Base-by-base conservation (phyloP, 768 basidiomycete species). In the Lentinula guzmanii region DNA sequence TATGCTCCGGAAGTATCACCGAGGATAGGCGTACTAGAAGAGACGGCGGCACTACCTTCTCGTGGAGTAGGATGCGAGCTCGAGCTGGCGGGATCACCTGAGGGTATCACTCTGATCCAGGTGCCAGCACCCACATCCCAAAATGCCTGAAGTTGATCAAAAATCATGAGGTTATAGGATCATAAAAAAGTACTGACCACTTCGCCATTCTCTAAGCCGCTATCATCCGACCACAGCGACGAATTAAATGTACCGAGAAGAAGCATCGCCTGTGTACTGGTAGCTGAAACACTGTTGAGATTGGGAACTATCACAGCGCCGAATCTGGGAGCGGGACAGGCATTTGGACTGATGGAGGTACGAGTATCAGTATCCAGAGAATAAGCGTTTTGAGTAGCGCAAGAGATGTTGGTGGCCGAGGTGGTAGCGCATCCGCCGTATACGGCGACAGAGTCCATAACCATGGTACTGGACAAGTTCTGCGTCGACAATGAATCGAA, bases 51-150 rank as follows among this genome's bases (percentile, higher is more conserved):
- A 13, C 90, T 86, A 41, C 91, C 91, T 71, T 86, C 79, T 52
- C 91, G 86, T 48, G 89, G 85, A 31, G 77, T 75, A 7, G 91
- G 91, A 68, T 68, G 70, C 43, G 33, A 59, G 24, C 81, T 82
- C 18, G 76, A 67, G n/a, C 76, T 71, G 16, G 77, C 80, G 46
- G 91, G 91, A 69, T 93, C 90, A 39, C 90, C 90, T 39, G 91
- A 79, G 42, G 91, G 91, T 39, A 92, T 71, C 16, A 90, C 71
- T 65, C 91, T 82, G 52, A 83, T 85, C 91, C 90, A 93, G 8
- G 80, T 75, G 5, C 82, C 86, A 2, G 84, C 81, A 37, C 77
- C 74, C 35, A 79, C 76, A 64, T 90, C 83, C 42, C 91, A 73
- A 11, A 92, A 75, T 60, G 81, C 86, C 87, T 89, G 57, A 2